Evolutionary conservation across 805 yeast species (phyloP).

Genomic region (Schizosaccharomyces osmophilus): DNA sequence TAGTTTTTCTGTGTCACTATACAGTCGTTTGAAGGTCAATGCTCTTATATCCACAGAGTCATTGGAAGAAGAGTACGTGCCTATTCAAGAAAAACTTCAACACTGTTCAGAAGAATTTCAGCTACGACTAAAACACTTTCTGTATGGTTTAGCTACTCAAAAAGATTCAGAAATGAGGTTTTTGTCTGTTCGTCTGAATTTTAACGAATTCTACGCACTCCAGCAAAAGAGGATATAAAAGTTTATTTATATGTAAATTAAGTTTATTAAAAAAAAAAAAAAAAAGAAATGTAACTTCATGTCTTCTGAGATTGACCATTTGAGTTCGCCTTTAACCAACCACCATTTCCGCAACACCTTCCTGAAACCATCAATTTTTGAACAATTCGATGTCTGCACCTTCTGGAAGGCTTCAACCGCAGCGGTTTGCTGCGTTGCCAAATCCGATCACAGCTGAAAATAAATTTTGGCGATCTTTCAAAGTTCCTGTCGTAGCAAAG

Average conservation of each 20-base stretch:
- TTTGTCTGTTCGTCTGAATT: slow-evolving; percentile 15
- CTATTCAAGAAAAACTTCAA: not conserved
- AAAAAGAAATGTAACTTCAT: not conserved
- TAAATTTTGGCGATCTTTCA: slow-evolving; percentile 75
- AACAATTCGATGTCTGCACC: slow-evolving; percentile 39
- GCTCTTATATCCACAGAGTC: not conserved
- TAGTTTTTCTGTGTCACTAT: slow-evolving; percentile 7
- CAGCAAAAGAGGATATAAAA: not conserved
- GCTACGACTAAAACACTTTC: not conserved
- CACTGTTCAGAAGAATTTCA: not conserved
- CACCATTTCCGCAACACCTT: not conserved
- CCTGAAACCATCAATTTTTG: too few relatives aligned
- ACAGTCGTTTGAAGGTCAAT: not conserved
- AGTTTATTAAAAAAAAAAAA: too few relatives aligned
- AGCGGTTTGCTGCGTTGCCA: slow-evolving; percentile 53
- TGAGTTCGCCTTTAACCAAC: not conserved
- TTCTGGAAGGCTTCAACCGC: slow-evolving; percentile 37
- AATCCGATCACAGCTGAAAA: slow-evolving; percentile 77
- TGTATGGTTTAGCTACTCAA: slow-evolving; percentile 9
- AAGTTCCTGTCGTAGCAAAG: slow-evolving; percentile 63
- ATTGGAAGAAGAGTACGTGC: not conserved
- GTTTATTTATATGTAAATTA: not conserved
- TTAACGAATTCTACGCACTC: slow-evolving; percentile 14
- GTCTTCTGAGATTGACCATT: not conserved
- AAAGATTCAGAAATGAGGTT: slow-evolving; percentile 15